These are phyloP conservation scores for Podospora pseudoanserina DNA, from an alignment of 495 filamentous ascomycete genomes.

Conservation along the genomic window DNA sequence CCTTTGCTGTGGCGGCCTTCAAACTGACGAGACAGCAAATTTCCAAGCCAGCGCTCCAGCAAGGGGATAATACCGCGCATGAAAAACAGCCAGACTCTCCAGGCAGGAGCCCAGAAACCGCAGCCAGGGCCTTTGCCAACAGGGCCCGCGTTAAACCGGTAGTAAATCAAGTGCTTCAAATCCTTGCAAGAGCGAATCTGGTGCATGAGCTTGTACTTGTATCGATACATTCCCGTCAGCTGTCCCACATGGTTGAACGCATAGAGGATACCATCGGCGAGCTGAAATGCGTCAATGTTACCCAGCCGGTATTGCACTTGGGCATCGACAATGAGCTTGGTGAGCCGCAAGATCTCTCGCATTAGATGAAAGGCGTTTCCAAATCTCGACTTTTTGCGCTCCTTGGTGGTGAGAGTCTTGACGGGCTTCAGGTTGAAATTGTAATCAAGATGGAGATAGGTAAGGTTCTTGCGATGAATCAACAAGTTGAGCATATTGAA, in stretches of 20 bases:
- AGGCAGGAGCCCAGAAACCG: constrained; percentile 98
- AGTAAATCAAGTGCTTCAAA: constrained; percentile 98
- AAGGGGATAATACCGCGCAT: constrained; percentile 98
- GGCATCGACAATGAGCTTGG: constrained; percentile 97
- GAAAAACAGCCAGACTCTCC: constrained; percentile 99
- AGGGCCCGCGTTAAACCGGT: constrained; percentile 96
- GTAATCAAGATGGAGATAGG: constrained; percentile 97
- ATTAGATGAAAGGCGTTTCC: constrained; percentile 99
- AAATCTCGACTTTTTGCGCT: constrained; percentile 99
- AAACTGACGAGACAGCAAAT: constrained; percentile 93
- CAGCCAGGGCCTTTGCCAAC: constrained; percentile 98
- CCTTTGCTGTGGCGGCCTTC: constrained; percentile 99
- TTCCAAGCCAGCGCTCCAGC: constrained; percentile 96
- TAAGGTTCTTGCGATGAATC: constrained; percentile 98
- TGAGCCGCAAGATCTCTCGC: constrained; percentile 96
- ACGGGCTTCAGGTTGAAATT: constrained; percentile 99
- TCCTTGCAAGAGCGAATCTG: constrained; percentile 99
- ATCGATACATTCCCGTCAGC: constrained; percentile 98
- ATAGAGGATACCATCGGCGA: constrained; percentile 97
- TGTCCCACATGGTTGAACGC: constrained; percentile 99
- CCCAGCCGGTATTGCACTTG: constrained; percentile 97
- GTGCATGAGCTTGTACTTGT: constrained; percentile 99
- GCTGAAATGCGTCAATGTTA: constrained; percentile 98
- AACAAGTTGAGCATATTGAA: constrained; percentile 99
- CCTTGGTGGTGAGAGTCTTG: constrained; percentile 97